phyloP scores from a whole-genome alignment of 1,284 basidiomycete species.

The Amylostereum areolatum region DNA sequence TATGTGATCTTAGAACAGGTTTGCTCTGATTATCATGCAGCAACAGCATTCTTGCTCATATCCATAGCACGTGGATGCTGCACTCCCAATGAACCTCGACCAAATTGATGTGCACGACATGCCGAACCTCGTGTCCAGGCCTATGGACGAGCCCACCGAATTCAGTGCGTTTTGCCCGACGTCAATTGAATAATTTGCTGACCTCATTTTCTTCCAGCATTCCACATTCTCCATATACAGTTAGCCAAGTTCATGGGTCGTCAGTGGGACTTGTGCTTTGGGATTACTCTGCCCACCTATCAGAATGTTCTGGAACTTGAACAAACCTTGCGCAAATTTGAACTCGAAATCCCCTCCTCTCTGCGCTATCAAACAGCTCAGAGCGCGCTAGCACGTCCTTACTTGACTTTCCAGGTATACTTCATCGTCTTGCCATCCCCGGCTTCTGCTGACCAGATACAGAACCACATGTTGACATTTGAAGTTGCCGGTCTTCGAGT shows the following conservation, averaged over 20 bases:
- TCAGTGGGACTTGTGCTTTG: slow-evolving; percentile 18
- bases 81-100: slow-evolving; percentile 17
- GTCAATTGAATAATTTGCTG: not conserved
- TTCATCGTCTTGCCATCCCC: not conserved
- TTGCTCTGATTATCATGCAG: not conserved
- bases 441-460: not conserved
- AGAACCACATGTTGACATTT: slow-evolving; percentile 13
- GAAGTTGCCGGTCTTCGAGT: slow-evolving; percentile 7
- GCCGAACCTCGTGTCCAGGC: slow-evolving; percentile 9
- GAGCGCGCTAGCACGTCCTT: slow-evolving; percentile 11
- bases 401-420: slow-evolving; percentile 16
- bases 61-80: slow-evolving; percentile 16
- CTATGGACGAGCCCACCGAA: slow-evolving; percentile 15
- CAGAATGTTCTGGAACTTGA: slow-evolving; percentile 15
- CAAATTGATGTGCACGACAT: slow-evolving; percentile 12
- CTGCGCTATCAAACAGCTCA: slow-evolving; percentile 15
- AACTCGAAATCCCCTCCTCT: slow-evolving; percentile 13
- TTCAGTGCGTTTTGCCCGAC: slow-evolving; percentile 8
- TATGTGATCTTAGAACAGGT: slow-evolving; percentile 19
- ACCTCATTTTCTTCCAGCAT: slow-evolving; percentile 10
- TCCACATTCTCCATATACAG: slow-evolving; percentile 11
- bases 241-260: slow-evolving; percentile 10
- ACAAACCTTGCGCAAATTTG: slow-evolving; percentile 13
- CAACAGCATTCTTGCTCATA: not conserved
- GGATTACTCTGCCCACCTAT: slow-evolving; percentile 16